Evolutionary conservation across 192 early-diverging fungal genomes (phyloP).

Genomic region (Geranomyces variabilis): DNA sequence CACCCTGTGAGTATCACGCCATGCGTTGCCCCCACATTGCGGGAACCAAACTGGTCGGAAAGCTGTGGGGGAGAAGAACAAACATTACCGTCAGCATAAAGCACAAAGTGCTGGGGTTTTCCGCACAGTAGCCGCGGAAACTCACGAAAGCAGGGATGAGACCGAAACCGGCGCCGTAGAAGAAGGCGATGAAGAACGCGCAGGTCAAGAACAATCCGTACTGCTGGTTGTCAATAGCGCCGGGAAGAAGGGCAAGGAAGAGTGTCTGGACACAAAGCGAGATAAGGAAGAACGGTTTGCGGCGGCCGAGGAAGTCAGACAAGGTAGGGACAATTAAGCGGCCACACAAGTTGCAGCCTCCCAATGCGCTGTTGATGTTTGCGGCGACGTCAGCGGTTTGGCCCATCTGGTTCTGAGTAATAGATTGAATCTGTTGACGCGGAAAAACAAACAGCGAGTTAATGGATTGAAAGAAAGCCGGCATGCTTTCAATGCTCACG

Average conservation of each 20-base stretch:
- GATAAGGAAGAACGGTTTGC: constrained; percentile 70
- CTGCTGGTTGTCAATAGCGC: constrained; percentile 53
- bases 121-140: too few relatives aligned
- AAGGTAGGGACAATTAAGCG: constrained; percentile 38
- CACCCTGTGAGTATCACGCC: constrained; percentile 79
- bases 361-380: constrained; percentile 42
- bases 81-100: too few relatives aligned
- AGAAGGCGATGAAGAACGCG: constrained; percentile 66
- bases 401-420: constrained; percentile 37
- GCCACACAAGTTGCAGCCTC: constrained; percentile 42
- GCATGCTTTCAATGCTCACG: too few relatives aligned
- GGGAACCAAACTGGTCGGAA: constrained; percentile 79
- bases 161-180: constrained; percentile 78
- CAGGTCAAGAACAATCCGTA: constrained; percentile 65
- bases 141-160: constrained; percentile 55
- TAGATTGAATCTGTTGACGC: neutral
- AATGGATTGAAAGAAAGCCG: too few relatives aligned
- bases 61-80: constrained; percentile 60
- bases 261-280: constrained; percentile 62
- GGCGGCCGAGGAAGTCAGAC: constrained; percentile 50
- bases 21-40: constrained; percentile 74
- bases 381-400: constrained; percentile 19
- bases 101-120: too few relatives aligned
- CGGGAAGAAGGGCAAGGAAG: constrained; percentile 62
- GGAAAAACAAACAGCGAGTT: neutral